phyloP scores from a whole-genome alignment of 768 basidiomycete species.

The Mycena vitilis region DNA sequence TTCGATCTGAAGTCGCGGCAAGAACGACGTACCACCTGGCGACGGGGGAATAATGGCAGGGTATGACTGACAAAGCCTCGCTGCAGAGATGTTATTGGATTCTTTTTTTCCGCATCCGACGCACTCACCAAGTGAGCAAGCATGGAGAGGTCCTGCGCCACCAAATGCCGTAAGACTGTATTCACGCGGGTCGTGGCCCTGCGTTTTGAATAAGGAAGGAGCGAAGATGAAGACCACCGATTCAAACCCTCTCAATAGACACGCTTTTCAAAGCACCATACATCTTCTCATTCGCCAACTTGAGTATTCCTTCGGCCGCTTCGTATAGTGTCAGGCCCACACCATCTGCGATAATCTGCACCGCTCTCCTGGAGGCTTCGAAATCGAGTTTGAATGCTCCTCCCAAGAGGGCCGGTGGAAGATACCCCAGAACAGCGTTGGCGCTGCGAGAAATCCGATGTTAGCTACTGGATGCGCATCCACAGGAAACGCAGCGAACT shows the following conservation, averaged over 20 bases:
- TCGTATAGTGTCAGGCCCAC: slow-evolving; percentile 40
- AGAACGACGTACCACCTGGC: slow-evolving; percentile 40
- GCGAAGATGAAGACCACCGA: neutral
- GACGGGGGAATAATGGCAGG: slow-evolving; percentile 45
- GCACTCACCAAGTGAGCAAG: slow-evolving; percentile 40
- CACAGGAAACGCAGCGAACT: slow-evolving; percentile 24
- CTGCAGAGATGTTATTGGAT: neutral
- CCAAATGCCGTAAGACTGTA: slow-evolving; percentile 45
- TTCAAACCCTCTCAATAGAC: slow-evolving; percentile 40
- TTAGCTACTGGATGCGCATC: neutral
- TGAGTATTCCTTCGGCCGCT: slow-evolving; percentile 46
- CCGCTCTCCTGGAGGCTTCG: slow-evolving; percentile 38
- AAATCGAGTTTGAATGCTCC: slow-evolving; percentile 44
- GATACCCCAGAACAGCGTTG: slow-evolving; percentile 44
- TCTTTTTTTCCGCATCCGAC: neutral
- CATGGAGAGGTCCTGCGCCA: slow-evolving; percentile 43
- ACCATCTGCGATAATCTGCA: slow-evolving; percentile 40
- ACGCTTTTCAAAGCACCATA: slow-evolving; percentile 46
- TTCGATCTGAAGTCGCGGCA: neutral
- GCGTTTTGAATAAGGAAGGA: neutral
- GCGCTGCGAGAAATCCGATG: slow-evolving; percentile 26
- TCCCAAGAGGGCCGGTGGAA: slow-evolving; percentile 43
- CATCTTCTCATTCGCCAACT: slow-evolving; percentile 44
- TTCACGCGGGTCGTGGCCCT: slow-evolving; percentile 46
- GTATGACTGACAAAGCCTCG: slow-evolving; percentile 38